Evolutionary conservation across 129 eudicot species (phyloP).

Genomic region (Escallonia rubra): DNA sequence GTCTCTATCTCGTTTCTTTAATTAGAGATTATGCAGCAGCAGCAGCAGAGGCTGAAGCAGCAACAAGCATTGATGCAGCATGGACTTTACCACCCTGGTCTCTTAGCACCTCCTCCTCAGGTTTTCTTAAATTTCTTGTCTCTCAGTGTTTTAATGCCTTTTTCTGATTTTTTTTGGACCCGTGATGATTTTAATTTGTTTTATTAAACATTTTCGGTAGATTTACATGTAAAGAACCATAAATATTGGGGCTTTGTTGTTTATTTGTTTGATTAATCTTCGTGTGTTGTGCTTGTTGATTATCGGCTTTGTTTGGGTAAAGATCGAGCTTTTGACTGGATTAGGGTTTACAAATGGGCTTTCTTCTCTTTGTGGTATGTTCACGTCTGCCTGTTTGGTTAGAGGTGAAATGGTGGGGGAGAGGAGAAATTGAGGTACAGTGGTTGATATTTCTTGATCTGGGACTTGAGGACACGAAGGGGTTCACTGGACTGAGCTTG

Average conservation of each 20-base stretch:
- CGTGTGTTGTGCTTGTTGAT: not conserved
- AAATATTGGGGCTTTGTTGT: too few species aligned
- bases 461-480: not conserved
- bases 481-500: too few species aligned
- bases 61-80: conserved; percentile 69
- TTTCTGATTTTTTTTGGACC: conserved; percentile 1
- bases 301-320: not conserved
- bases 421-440: not conserved
- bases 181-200: not conserved
- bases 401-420: not conserved
- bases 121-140: conserved; percentile 3
- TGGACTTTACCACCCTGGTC: conserved; percentile 37
- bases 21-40: conserved; percentile 6
- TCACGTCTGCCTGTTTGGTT: not conserved
- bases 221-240: too few species aligned
- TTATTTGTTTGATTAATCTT: not conserved
- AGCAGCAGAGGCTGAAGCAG: conserved; percentile 41
- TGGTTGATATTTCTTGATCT: too few species aligned
- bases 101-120: conserved; percentile 50
- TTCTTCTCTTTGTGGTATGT: too few species aligned
- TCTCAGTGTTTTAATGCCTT: not conserved
- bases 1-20: not conserved
- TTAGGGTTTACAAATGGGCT: not conserved
- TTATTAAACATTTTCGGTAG: not conserved
- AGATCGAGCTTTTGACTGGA: not conserved